Conservation (phyloP, 1,284 basidiomycete species). For the Schizophyllum amplum region DNA sequence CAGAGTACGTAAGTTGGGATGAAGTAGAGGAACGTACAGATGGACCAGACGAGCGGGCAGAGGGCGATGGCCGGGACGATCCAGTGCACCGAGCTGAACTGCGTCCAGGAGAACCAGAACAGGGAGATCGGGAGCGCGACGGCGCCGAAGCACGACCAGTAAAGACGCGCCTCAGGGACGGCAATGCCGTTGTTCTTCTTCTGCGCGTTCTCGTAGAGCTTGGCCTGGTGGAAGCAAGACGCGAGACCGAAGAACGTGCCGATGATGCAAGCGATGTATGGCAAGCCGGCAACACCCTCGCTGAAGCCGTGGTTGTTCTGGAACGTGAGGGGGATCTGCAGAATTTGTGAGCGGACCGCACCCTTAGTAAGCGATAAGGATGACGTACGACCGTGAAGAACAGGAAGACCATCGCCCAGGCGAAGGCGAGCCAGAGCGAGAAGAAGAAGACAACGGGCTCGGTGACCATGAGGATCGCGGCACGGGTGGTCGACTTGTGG, state of each 20-base stretch:
- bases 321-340: neutral
- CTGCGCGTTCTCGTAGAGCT: neutral
- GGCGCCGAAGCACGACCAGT: constrained; percentile 56
- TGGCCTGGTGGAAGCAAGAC: constrained; percentile 56
- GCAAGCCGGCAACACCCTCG: neutral
- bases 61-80: constrained; percentile 48
- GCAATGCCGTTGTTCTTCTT: neutral
- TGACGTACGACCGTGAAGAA: neutral
- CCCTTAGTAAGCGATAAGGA: neutral
- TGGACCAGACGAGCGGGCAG: constrained; percentile 26
- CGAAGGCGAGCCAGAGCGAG: constrained; percentile 23
- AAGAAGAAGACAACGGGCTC: constrained; percentile 34
- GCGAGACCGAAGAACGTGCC: constrained; percentile 53
- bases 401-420: neutral
- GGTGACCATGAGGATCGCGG: constrained; percentile 32
- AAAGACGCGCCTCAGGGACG: constrained; percentile 64
- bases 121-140: constrained; percentile 56
- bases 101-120: constrained; percentile 61
- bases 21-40: constrained; percentile 48
- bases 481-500: constrained; percentile 28
- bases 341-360: neutral
- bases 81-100: constrained; percentile 45
- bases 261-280: constrained; percentile 33
- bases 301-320: neutral
- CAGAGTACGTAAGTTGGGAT: constrained; percentile 60